A percentile compares a stretch with the other conserved stretches of the same genome.
Evolutionary conservation across 495 filamentous ascomycete species (phyloP).

Genomic region (Penicillium subrubescens): DNA sequence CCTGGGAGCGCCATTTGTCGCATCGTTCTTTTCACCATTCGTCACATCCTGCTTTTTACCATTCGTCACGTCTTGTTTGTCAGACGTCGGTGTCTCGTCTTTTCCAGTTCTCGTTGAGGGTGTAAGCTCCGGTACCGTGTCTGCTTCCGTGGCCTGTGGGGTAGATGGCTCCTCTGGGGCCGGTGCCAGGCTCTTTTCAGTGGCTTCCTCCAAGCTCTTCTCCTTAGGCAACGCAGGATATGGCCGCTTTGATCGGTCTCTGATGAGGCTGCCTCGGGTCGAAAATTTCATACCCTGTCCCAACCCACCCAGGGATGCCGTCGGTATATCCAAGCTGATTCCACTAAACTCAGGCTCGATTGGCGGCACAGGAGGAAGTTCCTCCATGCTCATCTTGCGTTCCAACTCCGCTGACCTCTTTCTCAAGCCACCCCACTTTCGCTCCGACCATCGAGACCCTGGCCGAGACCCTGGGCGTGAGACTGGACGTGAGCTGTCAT

Average conservation of each 20-base stretch:
- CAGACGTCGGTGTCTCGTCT: background rate
- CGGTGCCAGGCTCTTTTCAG: conserved; percentile 1
- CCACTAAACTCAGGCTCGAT: conserved; percentile 51
- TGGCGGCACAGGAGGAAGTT: conserved; percentile 37
- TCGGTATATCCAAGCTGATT: conserved; percentile 60
- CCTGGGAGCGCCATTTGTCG: conserved; percentile 28
- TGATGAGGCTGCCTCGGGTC: conserved; percentile 53
- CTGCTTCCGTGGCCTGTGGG: conserved; percentile 6
- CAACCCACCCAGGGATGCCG: conserved; percentile 53
- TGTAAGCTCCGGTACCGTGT: conserved; percentile 6
- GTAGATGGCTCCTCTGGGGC: conserved; percentile 6
- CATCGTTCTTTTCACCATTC: conserved; percentile 15
- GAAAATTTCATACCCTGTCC: conserved; percentile 60
- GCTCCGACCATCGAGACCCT: conserved; percentile 48
- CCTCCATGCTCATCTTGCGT: conserved; percentile 29
- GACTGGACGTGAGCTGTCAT: conserved; percentile 40
- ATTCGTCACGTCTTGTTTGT: background rate
- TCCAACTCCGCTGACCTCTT: conserved; percentile 44
- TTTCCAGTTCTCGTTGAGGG: background rate
- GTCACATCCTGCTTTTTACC: background rate
- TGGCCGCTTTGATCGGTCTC: conserved; percentile 27
- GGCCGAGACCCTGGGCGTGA: conserved; percentile 40
- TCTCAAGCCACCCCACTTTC: conserved; percentile 43
- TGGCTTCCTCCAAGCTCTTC: conserved; percentile 8
- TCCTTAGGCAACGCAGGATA: conserved; percentile 24